A percentile compares a stretch with the other conserved stretches of the same genome.
Evolutionary conservation across 345 rosid genomes (phyloP).

Genomic region (Camelina hispida): DNA sequence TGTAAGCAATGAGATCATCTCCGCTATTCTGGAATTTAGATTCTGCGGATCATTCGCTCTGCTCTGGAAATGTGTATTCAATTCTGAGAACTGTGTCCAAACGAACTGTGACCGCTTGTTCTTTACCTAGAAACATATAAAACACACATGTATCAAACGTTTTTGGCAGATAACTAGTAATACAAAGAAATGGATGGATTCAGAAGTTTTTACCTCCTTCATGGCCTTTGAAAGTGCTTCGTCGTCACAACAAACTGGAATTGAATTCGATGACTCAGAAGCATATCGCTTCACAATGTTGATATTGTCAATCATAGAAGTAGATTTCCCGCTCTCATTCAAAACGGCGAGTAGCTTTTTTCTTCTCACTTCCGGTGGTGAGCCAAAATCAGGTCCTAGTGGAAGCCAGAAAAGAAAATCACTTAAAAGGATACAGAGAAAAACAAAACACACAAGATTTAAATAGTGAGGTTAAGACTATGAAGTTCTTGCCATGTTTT

Average conservation of each 20-base stretch:
- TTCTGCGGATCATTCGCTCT: constrained; percentile 68
- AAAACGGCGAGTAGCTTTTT: constrained; percentile 71
- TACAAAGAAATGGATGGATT: constrained; percentile 7
- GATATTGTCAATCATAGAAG: constrained; percentile 73
- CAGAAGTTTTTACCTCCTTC: constrained; percentile 68
- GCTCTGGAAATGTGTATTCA: constrained; percentile 66
- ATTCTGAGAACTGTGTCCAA: constrained; percentile 90
- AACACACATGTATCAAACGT: constrained; percentile 12
- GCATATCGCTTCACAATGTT: constrained; percentile 76
- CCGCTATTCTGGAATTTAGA: constrained; percentile 71
- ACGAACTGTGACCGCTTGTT: constrained; percentile 69
- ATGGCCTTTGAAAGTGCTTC: constrained; percentile 78
- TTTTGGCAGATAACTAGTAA: background rate
- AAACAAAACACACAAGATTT: background rate
- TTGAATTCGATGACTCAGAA: constrained; percentile 70
- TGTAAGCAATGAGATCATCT: constrained; percentile 77
- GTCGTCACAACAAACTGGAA: constrained; percentile 82
- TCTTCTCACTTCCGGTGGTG: constrained; percentile 68
- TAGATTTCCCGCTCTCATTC: constrained; percentile 70
- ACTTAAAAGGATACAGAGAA: constrained; percentile 14
- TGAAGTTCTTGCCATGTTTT: constrained; percentile 61
- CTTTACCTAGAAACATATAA: constrained; percentile 59
- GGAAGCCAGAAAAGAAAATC: constrained; percentile 21
- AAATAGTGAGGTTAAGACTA: background rate
- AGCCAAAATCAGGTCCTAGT: constrained; percentile 92